Evolutionary conservation across 2,329 filamentous ascomycete species (phyloP), one percentile per base, ranked within the genome.

Genomic region (Xylariaceae sp.): DNA sequence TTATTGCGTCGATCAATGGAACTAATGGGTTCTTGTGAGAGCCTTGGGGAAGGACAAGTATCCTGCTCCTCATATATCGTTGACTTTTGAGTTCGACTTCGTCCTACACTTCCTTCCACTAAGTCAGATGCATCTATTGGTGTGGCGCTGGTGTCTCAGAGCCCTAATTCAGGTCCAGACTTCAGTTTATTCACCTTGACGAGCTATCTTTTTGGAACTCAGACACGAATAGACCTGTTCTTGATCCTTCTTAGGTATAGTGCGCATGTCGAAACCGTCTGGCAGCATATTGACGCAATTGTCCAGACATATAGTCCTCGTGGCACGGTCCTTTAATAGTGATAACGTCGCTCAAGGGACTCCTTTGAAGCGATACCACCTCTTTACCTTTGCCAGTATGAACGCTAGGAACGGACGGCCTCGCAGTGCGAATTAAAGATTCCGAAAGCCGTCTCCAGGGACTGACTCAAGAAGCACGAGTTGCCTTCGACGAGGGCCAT

Each of bases 111-210:
- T 42, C 42, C 19, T 26, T 16, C 7, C 40, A 42, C 47, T 26
- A 44, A 40, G 43, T 16, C 20, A 47, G 40, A 48, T 44, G 26
- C 40, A 23, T 45, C 40, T 18, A 26, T 23, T 44, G 21, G 20
- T 40, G 50, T 43, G 50, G 45, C 53, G 43, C 32, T 50, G 19
- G 32, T 37, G 32, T 37, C 32, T 37, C 12, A 16, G 32, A 37
- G 32, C 43, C 44, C 32, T 42, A 14, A 45, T 26, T 42, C 47
- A 48, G 29, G 45, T 19, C 43, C 23, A 29, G 40, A 23, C 46
- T 43, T 53, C 46, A 48, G 48, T 45, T 59, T 45, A 4, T 37
- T 37, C 32, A 18, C 42, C 43, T 44, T 20, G 45, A 55, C 46
- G 16, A 37, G 45, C 43, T 26, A 20, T 7, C 41, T 23, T 41